Evolutionary conservation across 352 stramenopile genomes (phyloP), one percentile per base, ranked within the genome.

Genomic region (Globisporangium emineosum): DNA sequence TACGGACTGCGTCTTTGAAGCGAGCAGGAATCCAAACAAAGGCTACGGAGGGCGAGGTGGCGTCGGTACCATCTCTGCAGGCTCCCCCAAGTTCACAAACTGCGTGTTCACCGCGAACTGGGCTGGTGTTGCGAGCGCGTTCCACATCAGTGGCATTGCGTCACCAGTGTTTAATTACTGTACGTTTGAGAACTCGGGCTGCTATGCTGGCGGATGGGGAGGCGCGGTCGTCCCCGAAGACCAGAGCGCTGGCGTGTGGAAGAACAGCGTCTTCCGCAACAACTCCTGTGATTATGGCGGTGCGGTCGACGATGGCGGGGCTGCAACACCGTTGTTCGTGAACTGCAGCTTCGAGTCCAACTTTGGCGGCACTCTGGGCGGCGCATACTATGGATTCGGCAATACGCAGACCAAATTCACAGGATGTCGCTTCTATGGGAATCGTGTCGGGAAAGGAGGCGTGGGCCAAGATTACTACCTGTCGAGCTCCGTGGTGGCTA

Each of bases 401-500:
- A 54, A 66, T 53, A 58, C 67, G 10, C 57, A 45, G 27, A 51
- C 58, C 15, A 60, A 57, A 21, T 73, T 73, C 27, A 53, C 51
- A 1, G 50, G 50, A 29, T 73, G 62, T 15, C n/a, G n/a, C 3
- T 69, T 73, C 47, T 30, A 54, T 5, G 58, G 40, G 8, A 73
- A 73, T 49, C 67, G 62, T 27, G 45, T 70, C 13, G n/a, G 51
- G 2, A 73, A 73, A 37, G 67, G 67, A 4, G 49, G 57, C 10
- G 62, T 70, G 29, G 67, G 67, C 10, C 62, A 70, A 40, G 67
- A 73, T 56, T 73, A 60, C 42, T 73, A 70, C 53, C 47, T 73
- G 13, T 73, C 62, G 8, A 73, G 63, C 53, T 69, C 67, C 9
- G 64, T 62, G 15, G 5, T 23, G 25, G 54, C 43, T 1, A 66